Evolutionary conservation across 2,329 filamentous ascomycete species (phyloP), one percentile per base, ranked within the genome.

Genomic region (Clonostachys solani): DNA sequence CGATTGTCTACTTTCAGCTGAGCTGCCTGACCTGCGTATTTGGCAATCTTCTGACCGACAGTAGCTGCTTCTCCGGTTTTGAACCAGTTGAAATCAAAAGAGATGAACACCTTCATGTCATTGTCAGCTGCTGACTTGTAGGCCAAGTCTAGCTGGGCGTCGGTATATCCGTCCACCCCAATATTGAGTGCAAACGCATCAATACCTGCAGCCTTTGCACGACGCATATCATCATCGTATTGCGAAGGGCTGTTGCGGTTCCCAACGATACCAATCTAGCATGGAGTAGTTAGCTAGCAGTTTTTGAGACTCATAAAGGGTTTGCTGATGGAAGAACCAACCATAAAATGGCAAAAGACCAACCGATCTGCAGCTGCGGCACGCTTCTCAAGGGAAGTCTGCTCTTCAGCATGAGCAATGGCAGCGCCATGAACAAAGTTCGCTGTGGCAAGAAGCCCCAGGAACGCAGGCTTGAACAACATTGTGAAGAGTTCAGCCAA

Each of bases 21-120:
- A 1, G 69, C 73, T 0, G 70, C 57, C 3, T 60, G 59, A 16
- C 55, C 57, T 4, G 63, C 68, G 49, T 76, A 80, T 48, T 72
- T 60, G 12, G 65, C 67, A 47, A 79, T 66, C 54, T 72, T 74
- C 42, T 61, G 56, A 2, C 73, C 75, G 16, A 74, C 68, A 12
- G 60, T 61, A 8, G 58, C 60, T 2, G 67, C 66, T 40, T 74
- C 59, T 10, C 56, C 49, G 7, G 49, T 47, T 12, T 56, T 54
- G 60, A 66, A 75, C 68, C 71, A 72, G 61, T 77, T 76, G 57
- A 77, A 79, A 60, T 80, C 77, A 50, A 80, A 81, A 2, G 76
- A 80, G 51, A 81, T 70, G 47, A 80, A 78, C 12, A 78, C 73
- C 47, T 77, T 76, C 67, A 80, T 75, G 43, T 62, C 65, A 23